Evolutionary conservation across 1,284 basidiomycete species (phyloP).

Genomic region (Entoloma clypeatum): DNA sequence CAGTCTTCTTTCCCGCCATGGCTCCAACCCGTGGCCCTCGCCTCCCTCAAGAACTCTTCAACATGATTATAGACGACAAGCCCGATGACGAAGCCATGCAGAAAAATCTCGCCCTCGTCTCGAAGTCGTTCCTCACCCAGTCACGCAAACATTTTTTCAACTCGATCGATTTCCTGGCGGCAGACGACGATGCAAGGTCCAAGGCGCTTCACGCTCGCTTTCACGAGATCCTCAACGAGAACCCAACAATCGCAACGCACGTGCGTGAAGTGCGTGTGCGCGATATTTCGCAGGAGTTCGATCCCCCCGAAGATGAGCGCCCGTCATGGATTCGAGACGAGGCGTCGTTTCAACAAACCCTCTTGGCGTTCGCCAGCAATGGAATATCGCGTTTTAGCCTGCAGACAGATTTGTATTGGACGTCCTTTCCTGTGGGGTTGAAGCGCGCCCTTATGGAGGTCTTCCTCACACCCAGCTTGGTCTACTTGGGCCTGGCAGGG

Average conservation of each 20-base stretch:
- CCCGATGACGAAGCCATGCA: constrained; percentile 7
- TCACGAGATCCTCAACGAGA: constrained; percentile 3
- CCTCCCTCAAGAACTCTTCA: constrained; percentile 13
- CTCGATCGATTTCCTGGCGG: constrained; percentile 9
- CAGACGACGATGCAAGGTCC: constrained; percentile 7
- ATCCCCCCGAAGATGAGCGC: constrained; percentile 1
- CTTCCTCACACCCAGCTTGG: constrained; percentile 6
- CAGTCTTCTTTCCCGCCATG: no score
- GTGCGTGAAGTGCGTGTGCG: constrained; percentile 9
- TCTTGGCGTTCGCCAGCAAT: constrained; percentile 4
- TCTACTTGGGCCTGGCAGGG: constrained; percentile 9
- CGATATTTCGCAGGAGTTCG: constrained; percentile 5
- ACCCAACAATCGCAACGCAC: constrained; percentile 5
- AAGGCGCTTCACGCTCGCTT: constrained; percentile 7
- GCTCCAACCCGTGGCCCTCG: no score
- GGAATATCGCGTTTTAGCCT: constrained; percentile 11
- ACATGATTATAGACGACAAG: constrained; percentile 12
- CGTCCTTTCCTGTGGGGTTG: constrained; percentile 5
- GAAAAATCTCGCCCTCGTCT: constrained; percentile 6
- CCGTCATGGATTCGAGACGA: constrained; percentile 13
- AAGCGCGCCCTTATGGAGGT: constrained; percentile 9
- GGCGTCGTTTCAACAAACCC: constrained; percentile 11
- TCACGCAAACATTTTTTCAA: constrained; percentile 12
- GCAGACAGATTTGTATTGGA: constrained; percentile 12
- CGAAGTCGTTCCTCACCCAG: constrained; percentile 7